These are phyloP conservation scores for Inonotus hispidus DNA, from an alignment of 1,284 basidiomycete genomes.

Conservation along the genomic window DNA sequence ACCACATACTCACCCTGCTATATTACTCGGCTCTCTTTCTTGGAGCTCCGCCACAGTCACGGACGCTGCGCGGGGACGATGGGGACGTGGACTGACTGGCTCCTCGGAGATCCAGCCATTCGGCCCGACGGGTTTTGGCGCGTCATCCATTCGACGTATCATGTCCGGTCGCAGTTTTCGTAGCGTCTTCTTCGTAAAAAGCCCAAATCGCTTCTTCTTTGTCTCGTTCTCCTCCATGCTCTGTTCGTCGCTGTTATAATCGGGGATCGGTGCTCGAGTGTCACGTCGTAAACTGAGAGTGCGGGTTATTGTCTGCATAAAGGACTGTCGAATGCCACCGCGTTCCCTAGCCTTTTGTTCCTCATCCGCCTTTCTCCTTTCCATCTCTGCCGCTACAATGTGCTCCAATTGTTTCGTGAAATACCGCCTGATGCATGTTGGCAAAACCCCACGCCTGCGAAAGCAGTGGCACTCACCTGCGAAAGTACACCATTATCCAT, in stretches of 20 bases:
- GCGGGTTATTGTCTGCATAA: neutral
- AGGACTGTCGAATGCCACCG: neutral
- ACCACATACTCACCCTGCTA: neutral
- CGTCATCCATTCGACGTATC: slow-evolving; percentile 79
- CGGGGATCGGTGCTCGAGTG: neutral
- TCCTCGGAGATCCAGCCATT: slow-evolving; percentile 65
- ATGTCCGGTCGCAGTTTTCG: slow-evolving; percentile 61
- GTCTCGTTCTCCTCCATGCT: slow-evolving; percentile 6
- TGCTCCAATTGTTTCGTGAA: slow-evolving; percentile 71
- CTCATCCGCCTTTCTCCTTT: neutral
- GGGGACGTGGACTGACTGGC: slow-evolving; percentile 14
- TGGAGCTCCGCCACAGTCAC: neutral
- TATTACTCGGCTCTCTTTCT: neutral
- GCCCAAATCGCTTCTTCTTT: slow-evolving; percentile 3
- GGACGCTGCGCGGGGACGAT: neutral
- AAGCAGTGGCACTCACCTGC: slow-evolving; percentile 40
- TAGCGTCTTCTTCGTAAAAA: slow-evolving; percentile 14
- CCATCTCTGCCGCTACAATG: slow-evolving; percentile 48
- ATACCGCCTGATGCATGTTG: slow-evolving; percentile 43
- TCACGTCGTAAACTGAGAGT: neutral
- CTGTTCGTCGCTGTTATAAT: neutral
- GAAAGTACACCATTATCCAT: slow-evolving; percentile 65
- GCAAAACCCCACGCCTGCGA: neutral
- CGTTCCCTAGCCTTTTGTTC: neutral
- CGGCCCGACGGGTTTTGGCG: slow-evolving; percentile 78